Conservation (phyloP, 164 flowering plant species). For the Piper betle region DNA sequence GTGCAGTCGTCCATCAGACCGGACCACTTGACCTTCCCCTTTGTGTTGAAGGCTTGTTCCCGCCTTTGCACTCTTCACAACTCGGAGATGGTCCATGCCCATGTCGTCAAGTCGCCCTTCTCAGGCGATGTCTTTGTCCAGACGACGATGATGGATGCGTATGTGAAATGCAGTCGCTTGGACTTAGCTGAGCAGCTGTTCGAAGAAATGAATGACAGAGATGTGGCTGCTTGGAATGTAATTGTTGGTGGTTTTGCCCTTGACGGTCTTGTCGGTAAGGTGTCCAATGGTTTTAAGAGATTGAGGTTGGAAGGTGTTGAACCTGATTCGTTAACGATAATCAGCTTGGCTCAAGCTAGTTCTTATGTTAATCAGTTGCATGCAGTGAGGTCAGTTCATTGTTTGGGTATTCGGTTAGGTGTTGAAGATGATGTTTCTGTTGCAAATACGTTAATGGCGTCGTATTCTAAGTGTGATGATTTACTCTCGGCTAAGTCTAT, state of each 20-base stretch:
- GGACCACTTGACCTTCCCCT: constrained; percentile 45
- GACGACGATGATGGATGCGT: constrained; percentile 38
- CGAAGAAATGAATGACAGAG: constrained; percentile 38
- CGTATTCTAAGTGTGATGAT: constrained; percentile 43
- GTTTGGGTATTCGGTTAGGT: constrained; percentile 30
- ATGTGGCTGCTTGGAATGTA: constrained; percentile 50
- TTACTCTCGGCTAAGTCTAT: constrained; percentile 27
- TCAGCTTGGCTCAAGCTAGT: constrained; percentile 28
- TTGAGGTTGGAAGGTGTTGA: constrained; percentile 29
- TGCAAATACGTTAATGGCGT: constrained; percentile 46
- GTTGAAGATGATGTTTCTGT: constrained; percentile 28
- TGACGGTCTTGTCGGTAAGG: constrained; percentile 18
- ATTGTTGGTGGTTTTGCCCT: constrained; percentile 41
- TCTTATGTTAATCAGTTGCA: constrained; percentile 11
- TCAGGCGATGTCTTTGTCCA: constrained; percentile 31
- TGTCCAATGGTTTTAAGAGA: constrained; percentile 14
- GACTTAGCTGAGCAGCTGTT: constrained; percentile 28
- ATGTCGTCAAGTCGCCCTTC: constrained; percentile 37
- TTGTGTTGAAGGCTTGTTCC: constrained; percentile 49
- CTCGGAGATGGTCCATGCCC: constrained; percentile 38
- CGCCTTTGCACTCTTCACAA: constrained; percentile 20
- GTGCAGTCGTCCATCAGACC: constrained; percentile 26
- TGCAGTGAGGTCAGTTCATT: constrained; percentile 25
- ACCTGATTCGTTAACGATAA: constrained; percentile 37
- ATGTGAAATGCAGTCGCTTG: constrained; percentile 24